Conservation (phyloP, 805 yeast species). For the Candida succiphila region DNA sequence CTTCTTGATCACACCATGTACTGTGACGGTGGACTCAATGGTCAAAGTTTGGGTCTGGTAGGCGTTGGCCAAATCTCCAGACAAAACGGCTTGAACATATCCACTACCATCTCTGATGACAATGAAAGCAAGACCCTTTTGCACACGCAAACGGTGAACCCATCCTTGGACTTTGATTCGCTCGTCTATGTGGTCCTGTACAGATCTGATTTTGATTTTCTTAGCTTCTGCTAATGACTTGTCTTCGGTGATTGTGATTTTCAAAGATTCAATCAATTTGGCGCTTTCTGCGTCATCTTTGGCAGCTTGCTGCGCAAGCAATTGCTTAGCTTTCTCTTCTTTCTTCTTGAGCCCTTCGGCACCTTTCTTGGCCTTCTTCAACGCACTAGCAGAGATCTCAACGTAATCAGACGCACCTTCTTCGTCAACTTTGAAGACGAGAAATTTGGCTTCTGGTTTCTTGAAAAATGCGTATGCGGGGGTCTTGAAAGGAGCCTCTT, state of each 20-base stretch:
- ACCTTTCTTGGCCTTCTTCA: constrained; percentile 95
- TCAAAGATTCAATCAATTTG: constrained; percentile 68
- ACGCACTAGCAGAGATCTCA: constrained; percentile 81
- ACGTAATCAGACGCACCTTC: constrained; percentile 47
- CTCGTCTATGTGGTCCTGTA: constrained; percentile 43
- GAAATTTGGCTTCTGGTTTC: constrained; percentile 41
- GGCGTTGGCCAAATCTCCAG: constrained; percentile 90
- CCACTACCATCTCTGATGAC: constrained; percentile 96
- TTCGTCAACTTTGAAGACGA: constrained; percentile 51
- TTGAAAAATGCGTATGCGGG: constrained; percentile 71
- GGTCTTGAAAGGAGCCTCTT: constrained; percentile 63
- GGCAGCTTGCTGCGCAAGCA: constrained; percentile 39
- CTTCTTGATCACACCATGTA: constrained; percentile 73
- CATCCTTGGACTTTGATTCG: constrained; percentile 86
- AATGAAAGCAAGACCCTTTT: constrained; percentile 85
- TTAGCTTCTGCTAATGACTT: constrained; percentile 58
- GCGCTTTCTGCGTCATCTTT: constrained; percentile 66
- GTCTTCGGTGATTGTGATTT: constrained; percentile 70
- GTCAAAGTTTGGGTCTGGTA: constrained; percentile 78
- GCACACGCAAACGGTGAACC: constrained; percentile 90
- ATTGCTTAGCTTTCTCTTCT: constrained; percentile 55
- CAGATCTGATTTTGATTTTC: constrained; percentile 51
- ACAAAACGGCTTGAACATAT: constrained; percentile 72
- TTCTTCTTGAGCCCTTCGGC: constrained; percentile 85
- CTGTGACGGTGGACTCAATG: constrained; percentile 71